Conservation (phyloP, 768 basidiomycete genomes). For the Brasilioporus rufonigricans region DNA sequence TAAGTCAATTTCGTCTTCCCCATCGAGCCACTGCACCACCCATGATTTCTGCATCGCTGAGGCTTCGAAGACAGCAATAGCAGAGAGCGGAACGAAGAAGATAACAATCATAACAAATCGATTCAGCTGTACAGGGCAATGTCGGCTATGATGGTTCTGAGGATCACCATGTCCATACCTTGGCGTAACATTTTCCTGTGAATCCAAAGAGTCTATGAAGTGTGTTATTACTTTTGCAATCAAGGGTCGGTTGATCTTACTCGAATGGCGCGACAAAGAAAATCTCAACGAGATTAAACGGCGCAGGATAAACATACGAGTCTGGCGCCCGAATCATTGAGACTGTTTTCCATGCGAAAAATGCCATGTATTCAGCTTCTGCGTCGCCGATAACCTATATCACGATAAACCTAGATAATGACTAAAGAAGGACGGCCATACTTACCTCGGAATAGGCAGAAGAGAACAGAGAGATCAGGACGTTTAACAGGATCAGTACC, state of each 20-base stretch:
- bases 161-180: conserved; percentile 33
- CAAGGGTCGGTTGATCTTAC: conserved; percentile 43
- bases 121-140: conserved; percentile 53
- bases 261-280: conserved; percentile 83
- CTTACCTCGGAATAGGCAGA: conserved; percentile 86
- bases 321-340: conserved; percentile 86
- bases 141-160: conserved; percentile 1
- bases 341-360: conserved; percentile 86
- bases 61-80: conserved; percentile 73
- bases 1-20: conserved; percentile 55
- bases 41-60: conserved; percentile 57
- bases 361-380: conserved; percentile 86
- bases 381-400: conserved; percentile 77
- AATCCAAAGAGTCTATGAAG: conserved; percentile 43
- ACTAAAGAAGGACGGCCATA: background rate
- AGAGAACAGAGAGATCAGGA: conserved; percentile 93
- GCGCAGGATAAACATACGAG: conserved; percentile 80
- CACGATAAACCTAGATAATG: conserved; percentile 1
- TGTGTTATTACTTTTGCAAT: conserved; percentile 1
- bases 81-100: conserved; percentile 77
- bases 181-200: conserved; percentile 54
- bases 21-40: conserved; percentile 66
- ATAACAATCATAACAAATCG: conserved; percentile 70
- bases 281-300: conserved; percentile 86
- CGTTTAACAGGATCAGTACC: conserved; percentile 83